Percentiles rank a stretch among this genome's conserved stretches.
These are phyloP conservation scores for Bjerkandera adusta DNA, from an alignment of 1,284 basidiomycete species.

Conservation along the genomic window DNA sequence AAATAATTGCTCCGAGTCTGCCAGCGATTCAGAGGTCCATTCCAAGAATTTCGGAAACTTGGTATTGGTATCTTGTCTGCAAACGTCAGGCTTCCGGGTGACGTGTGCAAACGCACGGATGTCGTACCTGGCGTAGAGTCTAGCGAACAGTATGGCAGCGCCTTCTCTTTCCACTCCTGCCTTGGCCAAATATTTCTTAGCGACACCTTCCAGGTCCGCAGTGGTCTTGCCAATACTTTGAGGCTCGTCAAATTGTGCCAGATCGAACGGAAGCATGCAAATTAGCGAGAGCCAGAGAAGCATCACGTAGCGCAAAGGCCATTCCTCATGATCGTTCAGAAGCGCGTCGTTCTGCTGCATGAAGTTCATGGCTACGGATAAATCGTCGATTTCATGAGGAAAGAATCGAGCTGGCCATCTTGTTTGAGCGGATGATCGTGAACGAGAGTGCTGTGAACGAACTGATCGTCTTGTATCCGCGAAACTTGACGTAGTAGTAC, in stretches of 20 bases:
- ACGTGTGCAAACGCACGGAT: neutral
- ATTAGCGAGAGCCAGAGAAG: conserved; percentile 94
- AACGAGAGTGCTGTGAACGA: conserved; percentile 32
- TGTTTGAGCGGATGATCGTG: conserved; percentile 22
- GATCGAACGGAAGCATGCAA: conserved; percentile 91
- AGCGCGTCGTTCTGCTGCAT: conserved; percentile 51
- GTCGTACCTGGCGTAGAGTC: conserved; percentile 73
- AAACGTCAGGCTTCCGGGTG: conserved; percentile 11
- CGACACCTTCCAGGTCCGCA: conserved; percentile 55
- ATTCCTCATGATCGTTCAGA: conserved; percentile 48
- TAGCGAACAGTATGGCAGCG: conserved; percentile 70
- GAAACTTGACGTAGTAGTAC: conserved; percentile 85
- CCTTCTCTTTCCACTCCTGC: conserved; percentile 83
- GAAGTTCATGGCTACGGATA: conserved; percentile 73
- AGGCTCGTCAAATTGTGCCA: conserved; percentile 78
- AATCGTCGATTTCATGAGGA: conserved; percentile 84
- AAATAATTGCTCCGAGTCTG: conserved; percentile 43
- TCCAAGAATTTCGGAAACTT: conserved; percentile 51
- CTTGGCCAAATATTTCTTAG: conserved; percentile 57
- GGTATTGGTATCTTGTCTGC: conserved; percentile 61
- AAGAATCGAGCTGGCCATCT: conserved; percentile 77
- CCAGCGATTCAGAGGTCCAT: conserved; percentile 40
- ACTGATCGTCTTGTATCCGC: conserved; percentile 94
- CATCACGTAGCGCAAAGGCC: conserved; percentile 84
- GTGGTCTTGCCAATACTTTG: conserved; percentile 48